These are phyloP conservation scores for Echria macrotheca DNA, from an alignment of 495 filamentous ascomycete genomes.

Conservation along the genomic window DNA sequence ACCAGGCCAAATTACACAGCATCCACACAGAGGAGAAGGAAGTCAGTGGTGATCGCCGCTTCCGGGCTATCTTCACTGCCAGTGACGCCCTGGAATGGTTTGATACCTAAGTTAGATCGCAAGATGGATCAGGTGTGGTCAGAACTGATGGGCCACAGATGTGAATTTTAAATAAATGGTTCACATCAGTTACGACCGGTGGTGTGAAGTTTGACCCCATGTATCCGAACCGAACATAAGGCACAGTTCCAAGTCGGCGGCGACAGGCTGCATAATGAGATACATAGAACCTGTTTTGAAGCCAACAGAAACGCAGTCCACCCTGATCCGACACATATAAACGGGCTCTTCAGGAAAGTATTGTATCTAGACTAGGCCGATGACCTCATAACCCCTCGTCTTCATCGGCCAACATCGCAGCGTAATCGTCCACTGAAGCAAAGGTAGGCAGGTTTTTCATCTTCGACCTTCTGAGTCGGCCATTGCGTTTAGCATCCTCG, in stretches of 20 bases:
- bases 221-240: too few species aligned
- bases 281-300: too few species aligned
- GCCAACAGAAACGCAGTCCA: too few species aligned
- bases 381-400: too few species aligned
- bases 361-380: too few species aligned
- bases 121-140: not conserved
- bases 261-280: too few species aligned
- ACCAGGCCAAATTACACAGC: slow-evolving; percentile 45
- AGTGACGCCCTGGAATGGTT: slow-evolving; percentile 53
- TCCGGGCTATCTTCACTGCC: slow-evolving; percentile 48
- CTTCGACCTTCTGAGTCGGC: slow-evolving; percentile 68
- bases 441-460: slow-evolving; percentile 86
- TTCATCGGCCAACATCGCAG: slow-evolving; percentile 71
- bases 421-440: slow-evolving; percentile 90
- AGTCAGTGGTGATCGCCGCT: slow-evolving; percentile 38
- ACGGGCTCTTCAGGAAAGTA: too few species aligned
- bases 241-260: too few species aligned
- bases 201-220: too few species aligned
- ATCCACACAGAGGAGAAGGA: slow-evolving; percentile 49
- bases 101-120: slow-evolving; percentile 36
- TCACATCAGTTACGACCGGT: too few species aligned
- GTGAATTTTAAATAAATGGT: too few species aligned
- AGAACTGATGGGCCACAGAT: not conserved
- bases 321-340: too few species aligned
- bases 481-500: slow-evolving; percentile 29